Base-by-base conservation (phyloP, 176 grass and related monocot species). In the Areca catechu region DNA sequence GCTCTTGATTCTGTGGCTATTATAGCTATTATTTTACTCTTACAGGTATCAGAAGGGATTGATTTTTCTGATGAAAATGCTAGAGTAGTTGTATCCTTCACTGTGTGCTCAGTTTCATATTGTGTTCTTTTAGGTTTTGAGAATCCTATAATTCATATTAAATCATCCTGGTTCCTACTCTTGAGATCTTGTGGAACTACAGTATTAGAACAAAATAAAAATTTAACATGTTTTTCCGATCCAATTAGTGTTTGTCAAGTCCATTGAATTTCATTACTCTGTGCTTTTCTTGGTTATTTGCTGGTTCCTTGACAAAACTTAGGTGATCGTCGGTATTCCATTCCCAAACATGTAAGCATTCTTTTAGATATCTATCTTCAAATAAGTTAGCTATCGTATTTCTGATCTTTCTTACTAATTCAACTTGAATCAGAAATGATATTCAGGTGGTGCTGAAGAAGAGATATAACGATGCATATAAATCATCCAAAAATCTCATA, bases 1-100 rank as follows among this genome's bases (percentile, higher is more conserved):
- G 34, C 7, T 43, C 9, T 1, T 10, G 14, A 43, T 43, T 37
- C 20, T 24, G 74, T 77, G 34, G 59, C 30, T 67, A 56, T 63
- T 17, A 5, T 65, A 66, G 22, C 19, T 80, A 68, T 65, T 75
- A 47, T 49, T 73, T 76, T 19, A 56, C n/a, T 74, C 28, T 49
- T 79, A 63, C 67, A 96, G 83, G 92, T 96, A 51, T 96, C 92
- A 61, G 92, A 96, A 82, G 92, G 86, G 55, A 96, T 96, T 74
- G 86, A 96, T 58, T 96, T 96, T 69, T 82, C 86, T 53, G 80
- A 96, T 80, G 86, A 90, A 60, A 96, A 96, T 56, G 92, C 86
- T 79, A 79, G 92, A 77, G 92, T 96, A 29, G 86, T 96, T 69
- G 92, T 96, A 96, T 96, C 92, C 92, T 96, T 87, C 15, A 63